Evolutionary conservation across 345 rosid genomes (phyloP), one percentile per base, ranked within the genome.

Genomic region (Eucalyptus pauciflora): DNA sequence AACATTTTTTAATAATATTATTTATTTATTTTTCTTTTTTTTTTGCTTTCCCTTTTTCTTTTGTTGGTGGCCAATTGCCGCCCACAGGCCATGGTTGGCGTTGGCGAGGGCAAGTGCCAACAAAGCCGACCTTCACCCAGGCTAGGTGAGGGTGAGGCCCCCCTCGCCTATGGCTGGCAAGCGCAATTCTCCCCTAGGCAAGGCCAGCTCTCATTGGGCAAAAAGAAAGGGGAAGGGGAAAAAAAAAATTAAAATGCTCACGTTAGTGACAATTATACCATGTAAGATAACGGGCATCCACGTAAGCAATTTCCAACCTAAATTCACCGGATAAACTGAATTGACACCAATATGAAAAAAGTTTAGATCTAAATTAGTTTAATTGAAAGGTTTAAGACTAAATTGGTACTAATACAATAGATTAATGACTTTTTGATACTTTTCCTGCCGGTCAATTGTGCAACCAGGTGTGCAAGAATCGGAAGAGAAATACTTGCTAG

Each of bases 31-130:
- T 6, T 15, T 1, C 6, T 6, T 17, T 17, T 50, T 1, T 13
- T 52, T 18, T 18, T 17, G 2, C 10, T 52, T 52, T 3, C 2
- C 10, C 0, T 8, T 52, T 52, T 52, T 52, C 58, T 52, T 52
- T 52, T 52, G 58, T 52, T 52, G 58, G 58, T 52, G 2, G 58
- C 58, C 1, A 52, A 1, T 52, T 18, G 56, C 58, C 1, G 0
- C 10, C 25, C 25, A 18, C 0, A 18, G 0, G 0, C 25, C 58
- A 52, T 52, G 58, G 58, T 2, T 18, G 0, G 58, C 1, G 2
- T 0, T 0, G 0, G 0, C 0, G 5, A 52, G 58, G 25, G 58
- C 2, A 0, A 18, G 4, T 20, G 58, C 58, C 58, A 52, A 52
- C 4, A 0, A 52, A 52, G 22, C 25, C 0, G 0, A 52, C 25